Base-by-base conservation (phyloP, 768 basidiomycete species). In the Podaxis mareebaensis region DNA sequence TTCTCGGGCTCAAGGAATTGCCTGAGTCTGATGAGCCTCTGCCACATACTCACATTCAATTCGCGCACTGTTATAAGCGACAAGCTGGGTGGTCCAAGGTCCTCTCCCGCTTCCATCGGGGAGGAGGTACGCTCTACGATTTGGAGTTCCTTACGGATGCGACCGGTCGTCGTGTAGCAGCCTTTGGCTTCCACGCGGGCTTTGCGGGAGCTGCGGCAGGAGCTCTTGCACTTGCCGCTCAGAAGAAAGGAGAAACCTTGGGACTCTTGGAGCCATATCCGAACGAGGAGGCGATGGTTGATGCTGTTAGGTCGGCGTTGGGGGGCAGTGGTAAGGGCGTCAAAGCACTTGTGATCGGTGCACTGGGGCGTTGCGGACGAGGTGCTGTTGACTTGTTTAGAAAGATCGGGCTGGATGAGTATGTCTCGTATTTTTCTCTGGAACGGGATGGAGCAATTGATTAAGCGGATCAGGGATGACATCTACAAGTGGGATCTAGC, bases 401-500 rank as follows among this genome's bases (percentile, higher is more conserved):
- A 74, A 97, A 96, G 84, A 91, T 95, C 63, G 96, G 96, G n/a
- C 78, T 99, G 36, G 84, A 89, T 53, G 95, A 96, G 96, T 96
- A 70, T 65, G 93, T 84, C 22, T 53, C 44, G n/a, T 51, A 63
- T 49, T 57, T 40, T 60, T n/a, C 26, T 33, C 42, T 44, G 11
- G 30, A 26, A 53, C 10, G 6, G 20, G 12, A 15, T 17, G 30
- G 1, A 46, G 12, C 42, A 63, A 39, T 53, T 66, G 49, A 65
- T 65, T 60, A 60, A 55, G 28, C 13, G 62, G 49, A 54, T 1
- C 75, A 98, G 96, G 67, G 87, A 93, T 61, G 88, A 99, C 73
- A 97, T 99, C 70, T 28, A 93, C 77, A 96, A 98, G 83, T 99
- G 97, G 97, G 97, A 99, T 75, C 78, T 99, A 82, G 91, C 82